Evolutionary conservation across 2,329 filamentous ascomycete genomes (phyloP).

Genomic region (Cladosporium sp.): DNA sequence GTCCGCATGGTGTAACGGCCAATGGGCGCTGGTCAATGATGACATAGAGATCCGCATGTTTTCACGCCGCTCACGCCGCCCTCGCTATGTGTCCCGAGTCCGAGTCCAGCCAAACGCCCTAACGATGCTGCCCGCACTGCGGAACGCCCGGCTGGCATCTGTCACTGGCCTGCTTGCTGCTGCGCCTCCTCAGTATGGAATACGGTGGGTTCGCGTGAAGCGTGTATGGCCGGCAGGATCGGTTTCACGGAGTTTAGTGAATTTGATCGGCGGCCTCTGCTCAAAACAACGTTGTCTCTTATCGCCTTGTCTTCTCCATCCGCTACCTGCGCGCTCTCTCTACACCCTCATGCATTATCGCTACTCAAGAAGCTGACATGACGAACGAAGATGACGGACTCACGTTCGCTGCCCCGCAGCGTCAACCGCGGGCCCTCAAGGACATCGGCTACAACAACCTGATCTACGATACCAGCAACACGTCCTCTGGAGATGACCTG

Average conservation of each 20-base stretch:
- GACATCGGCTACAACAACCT: conserved; percentile 9
- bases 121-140: background rate
- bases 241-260: conserved; percentile 7
- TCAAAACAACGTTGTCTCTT: background rate
- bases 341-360: background rate
- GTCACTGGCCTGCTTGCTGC: background rate
- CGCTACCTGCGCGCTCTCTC: background rate
- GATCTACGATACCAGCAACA: conserved; percentile 15
- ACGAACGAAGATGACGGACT: conserved; percentile 7
- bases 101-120: background rate
- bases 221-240: conserved; percentile 1
- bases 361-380: background rate
- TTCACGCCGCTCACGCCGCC: background rate
- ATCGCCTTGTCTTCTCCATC: background rate
- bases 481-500: conserved; percentile 41
- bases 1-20: background rate
- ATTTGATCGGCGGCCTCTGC: conserved; percentile 1
- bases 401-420: conserved; percentile 4
- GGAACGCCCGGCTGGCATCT: background rate
- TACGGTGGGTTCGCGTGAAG: conserved; percentile 2
- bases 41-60: conserved; percentile 6
- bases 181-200: background rate
- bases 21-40: conserved; percentile 4
- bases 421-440: conserved; percentile 3
- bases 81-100: background rate